Base-by-base conservation (phyloP, 1,139 yeast genomes). In the Debaryomyces coudertii region DNA sequence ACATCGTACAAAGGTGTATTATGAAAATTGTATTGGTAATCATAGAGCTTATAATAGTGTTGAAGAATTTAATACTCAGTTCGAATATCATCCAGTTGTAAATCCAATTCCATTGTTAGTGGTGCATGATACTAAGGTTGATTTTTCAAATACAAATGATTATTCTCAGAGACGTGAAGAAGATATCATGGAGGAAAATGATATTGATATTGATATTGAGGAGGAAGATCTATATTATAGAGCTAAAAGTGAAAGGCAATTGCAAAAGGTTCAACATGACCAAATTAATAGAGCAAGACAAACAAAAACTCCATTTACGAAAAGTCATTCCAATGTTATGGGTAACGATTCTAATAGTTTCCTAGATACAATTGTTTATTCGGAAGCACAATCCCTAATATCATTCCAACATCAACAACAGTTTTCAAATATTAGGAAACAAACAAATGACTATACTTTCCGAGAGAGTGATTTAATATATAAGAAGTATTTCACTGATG, bases 391-490 rank as follows among this genome's bases (percentile, higher is more conserved):
- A 24, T 31, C 46, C 3, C 23, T 24, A 27, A 9, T 20, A 20
- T 61, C 66, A n/a, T 65, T 65, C 44, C 47, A 50, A 7, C 53
- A 50, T 42, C 64, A 59, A 45, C 62, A 62, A 47, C 50, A 55
- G 36, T 50, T 47, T 35, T 61, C 68, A 7, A 55, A 56, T 36
- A 47, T 53, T n/a, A 49, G 70, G 24, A 65, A 57, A 48, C 51
- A 51, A 27, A 48, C 54, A 11, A 69, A 61, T 23, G 79, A 79
- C 53, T 77, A 77, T 55, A 66, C 79, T 1, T 71, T 73, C 3
- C 63, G 83, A 47, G 83, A 78, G 53, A 79, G 74, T 2, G 83
- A 79, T 53, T 52, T 63, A 27, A 73, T 76, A 36, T 77, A 70
- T 53, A 65, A 68, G 35, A 71, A 74, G 50, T 73, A 65, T 51